A percentile compares a stretch with the other conserved stretches of the same genome.
Evolutionary conservation across 2,329 filamentous ascomycete species (phyloP).

Genomic region (Aureobasidium musti): DNA sequence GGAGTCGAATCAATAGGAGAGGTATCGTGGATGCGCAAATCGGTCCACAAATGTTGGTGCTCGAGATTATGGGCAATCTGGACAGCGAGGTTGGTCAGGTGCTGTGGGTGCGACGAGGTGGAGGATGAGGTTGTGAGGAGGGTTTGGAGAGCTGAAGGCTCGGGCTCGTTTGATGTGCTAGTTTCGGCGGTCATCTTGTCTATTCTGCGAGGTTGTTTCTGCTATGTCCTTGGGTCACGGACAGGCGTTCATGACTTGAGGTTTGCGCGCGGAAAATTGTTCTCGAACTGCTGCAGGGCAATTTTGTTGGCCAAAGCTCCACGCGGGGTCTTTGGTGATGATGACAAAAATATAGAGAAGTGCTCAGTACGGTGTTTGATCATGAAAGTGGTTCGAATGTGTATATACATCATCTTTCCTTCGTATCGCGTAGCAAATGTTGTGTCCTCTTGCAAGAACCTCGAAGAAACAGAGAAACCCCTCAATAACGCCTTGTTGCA

Average conservation of each 20-base stretch:
- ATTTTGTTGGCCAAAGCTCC: conserved; percentile 7
- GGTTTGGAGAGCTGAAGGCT: conserved; percentile 33
- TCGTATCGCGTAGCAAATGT: neutral
- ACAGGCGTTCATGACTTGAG: neutral
- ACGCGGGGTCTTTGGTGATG: neutral
- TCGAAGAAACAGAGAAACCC: neutral
- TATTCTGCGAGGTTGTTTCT: neutral
- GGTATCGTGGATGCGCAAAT: conserved; percentile 55
- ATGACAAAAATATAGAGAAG: neutral
- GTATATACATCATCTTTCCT: neutral
- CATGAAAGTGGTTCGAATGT: neutral
- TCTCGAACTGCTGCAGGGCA: conserved; percentile 24
- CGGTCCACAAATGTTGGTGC: conserved; percentile 74
- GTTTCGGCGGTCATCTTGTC: neutral
- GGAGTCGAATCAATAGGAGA: conserved; percentile 30
- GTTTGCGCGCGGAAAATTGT: conserved; percentile 10
- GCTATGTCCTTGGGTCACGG: neutral
- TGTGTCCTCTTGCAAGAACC: no score
- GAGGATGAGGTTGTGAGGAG: conserved; percentile 31
- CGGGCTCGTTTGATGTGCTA: neutral
- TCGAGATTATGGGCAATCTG: conserved; percentile 70
- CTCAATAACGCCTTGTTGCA: neutral
- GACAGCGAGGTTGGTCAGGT: conserved; percentile 54
- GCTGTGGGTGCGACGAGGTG: conserved; percentile 31
- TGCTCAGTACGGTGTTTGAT: neutral